Conservation (phyloP, 2,329 filamentous ascomycete species). For the Aspergillus brunneoviolaceus region DNA sequence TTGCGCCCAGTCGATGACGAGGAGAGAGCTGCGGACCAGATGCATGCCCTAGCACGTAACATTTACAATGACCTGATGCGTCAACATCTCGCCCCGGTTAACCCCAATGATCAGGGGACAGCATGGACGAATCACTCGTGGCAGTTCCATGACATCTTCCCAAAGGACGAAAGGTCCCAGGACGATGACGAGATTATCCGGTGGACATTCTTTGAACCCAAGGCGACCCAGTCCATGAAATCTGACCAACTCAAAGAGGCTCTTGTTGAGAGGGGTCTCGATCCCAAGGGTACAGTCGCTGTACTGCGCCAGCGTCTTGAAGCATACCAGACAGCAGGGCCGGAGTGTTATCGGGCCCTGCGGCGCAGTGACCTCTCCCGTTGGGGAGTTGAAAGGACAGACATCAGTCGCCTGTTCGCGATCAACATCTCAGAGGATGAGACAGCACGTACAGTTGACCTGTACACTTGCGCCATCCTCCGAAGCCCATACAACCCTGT, state of each 20-base stretch:
- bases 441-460: slow-evolving; percentile 28
- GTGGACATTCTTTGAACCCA: neutral
- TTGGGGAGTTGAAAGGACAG: slow-evolving; percentile 25
- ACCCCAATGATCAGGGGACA: neutral
- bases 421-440: slow-evolving; percentile 17
- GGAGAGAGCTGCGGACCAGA: slow-evolving; percentile 6
- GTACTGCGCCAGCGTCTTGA: slow-evolving; percentile 24
- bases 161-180: neutral
- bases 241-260: neutral
- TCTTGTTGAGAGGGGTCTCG: neutral
- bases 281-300: neutral
- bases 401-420: slow-evolving; percentile 11
- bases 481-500: slow-evolving; percentile 39
- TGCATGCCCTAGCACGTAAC: slow-evolving; percentile 27
- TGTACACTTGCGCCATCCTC: slow-evolving; percentile 38
- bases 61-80: slow-evolving; percentile 33
- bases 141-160: neutral
- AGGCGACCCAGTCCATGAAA: neutral
- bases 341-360: slow-evolving; percentile 17
- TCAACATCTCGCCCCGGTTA: neutral
- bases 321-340: slow-evolving; percentile 17
- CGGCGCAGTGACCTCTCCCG: slow-evolving; percentile 27
- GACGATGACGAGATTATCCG: no score
- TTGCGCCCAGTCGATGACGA: neutral
- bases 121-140: neutral